Evolutionary conservation across 148 eudicot genomes (phyloP), one percentile per base, ranked within the genome.

Genomic region (Euryodendron excelsum): DNA sequence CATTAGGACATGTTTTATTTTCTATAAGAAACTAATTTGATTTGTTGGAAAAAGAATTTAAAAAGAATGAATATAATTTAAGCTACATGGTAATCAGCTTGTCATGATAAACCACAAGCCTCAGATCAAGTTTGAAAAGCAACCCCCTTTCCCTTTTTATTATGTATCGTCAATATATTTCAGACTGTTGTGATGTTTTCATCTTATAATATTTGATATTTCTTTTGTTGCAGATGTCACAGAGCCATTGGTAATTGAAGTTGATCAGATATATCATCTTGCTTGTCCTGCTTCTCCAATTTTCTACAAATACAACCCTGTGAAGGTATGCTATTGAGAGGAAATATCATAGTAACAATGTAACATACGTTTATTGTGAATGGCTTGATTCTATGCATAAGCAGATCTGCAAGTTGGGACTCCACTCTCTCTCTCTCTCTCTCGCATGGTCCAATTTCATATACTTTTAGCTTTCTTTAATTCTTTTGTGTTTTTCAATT

Each of bases 231-330:
- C 96, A 95, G 98, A 95, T 86, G 94, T 95, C 52, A 95, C 98
- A 13, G 94, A 95, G 81, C 86, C 99, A 69, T 82, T 95, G 75
- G 77, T 93, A 80, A 25, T 95, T 68, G 97, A 93, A 82, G 99
- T 93, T 82, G 99, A 95, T 83, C 96, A 85, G 77, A 95, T 95
- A 31, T 95, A 95, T 80, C 98, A 95, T 78, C 98, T 95, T 80
- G 98, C 98, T 44, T 95, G 98, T 78, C 98, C 98, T 59, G 98
- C 98, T 44, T 95, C 98, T 48, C 98, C 98, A 17, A 93, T 95
- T 69, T 94, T 93, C 84, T 95, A 95, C 92, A 95, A 95, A 82
- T 88, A 95, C 85, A 95, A 93, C 75, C 96, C 98, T 80, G 98
- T 95, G 20, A 95, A 95, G 91, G 98, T 87, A 61, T 63, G 74